phyloP scores from a whole-genome alignment of 2,329 filamentous ascomycete species.

The Aspergillus melleus region DNA sequence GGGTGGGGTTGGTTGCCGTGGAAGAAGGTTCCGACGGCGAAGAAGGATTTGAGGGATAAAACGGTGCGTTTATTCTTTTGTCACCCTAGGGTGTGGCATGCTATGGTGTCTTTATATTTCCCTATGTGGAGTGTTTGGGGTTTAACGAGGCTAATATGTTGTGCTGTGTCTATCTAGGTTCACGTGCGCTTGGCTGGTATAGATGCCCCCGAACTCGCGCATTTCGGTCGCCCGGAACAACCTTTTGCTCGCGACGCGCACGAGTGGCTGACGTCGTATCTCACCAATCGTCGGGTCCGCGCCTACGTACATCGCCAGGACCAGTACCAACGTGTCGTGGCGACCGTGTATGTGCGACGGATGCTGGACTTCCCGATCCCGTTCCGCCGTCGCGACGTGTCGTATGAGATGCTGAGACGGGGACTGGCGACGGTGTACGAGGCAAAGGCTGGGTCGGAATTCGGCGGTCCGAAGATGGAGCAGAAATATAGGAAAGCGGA shows the following conservation, averaged over 20 bases:
- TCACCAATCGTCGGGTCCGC: constrained; percentile 72
- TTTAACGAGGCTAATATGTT: background rate
- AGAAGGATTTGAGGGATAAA: constrained; percentile 68
- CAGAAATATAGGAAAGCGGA: constrained; percentile 49
- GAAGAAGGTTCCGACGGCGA: constrained; percentile 68
- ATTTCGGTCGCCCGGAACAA: constrained; percentile 87
- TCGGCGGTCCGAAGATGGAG: constrained; percentile 66
- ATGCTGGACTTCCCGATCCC: constrained; percentile 38
- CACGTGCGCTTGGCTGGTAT: constrained; percentile 86
- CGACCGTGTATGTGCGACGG: constrained; percentile 73
- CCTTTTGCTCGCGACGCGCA: constrained; percentile 80
- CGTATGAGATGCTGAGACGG: constrained; percentile 80
- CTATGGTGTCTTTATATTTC: background rate
- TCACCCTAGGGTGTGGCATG: background rate
- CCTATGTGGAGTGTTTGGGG: background rate
- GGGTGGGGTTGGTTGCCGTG: constrained; percentile 90
- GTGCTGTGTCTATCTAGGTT: constrained; percentile 53
- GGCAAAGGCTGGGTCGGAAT: constrained; percentile 85
- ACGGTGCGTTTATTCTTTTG: constrained; percentile 70
- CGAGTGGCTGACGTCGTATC: constrained; percentile 72
- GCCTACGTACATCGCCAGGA: constrained; percentile 82
- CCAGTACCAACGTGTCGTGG: constrained; percentile 90
- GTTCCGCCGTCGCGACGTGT: constrained; percentile 72
- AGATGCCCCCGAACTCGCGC: constrained; percentile 88
- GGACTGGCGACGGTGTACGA: constrained; percentile 92